Conservation (phyloP, 2,329 filamentous ascomycete species). For the Botrytis fabae region DNA sequence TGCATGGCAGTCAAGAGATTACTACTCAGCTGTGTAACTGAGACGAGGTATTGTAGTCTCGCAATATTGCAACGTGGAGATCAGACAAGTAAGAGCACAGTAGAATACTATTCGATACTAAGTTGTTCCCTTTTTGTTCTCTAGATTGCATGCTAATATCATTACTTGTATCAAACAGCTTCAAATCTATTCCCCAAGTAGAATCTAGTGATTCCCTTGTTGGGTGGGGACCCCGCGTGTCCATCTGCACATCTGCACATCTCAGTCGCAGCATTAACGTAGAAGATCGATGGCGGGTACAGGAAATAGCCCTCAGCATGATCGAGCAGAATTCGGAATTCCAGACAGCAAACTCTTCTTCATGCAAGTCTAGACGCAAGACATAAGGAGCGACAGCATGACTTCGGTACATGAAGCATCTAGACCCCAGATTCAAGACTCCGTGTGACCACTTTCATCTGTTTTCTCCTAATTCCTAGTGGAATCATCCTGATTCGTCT, state of each 20-base stretch:
- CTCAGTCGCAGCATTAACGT: neutral
- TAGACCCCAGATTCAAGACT: conserved; percentile 2
- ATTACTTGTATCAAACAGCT: neutral
- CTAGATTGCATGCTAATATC: neutral
- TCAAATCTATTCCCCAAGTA: neutral
- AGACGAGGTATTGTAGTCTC: neutral
- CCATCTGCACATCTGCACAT: neutral
- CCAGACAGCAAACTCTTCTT: neutral
- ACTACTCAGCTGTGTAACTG: neutral
- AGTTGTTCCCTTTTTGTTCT: neutral
- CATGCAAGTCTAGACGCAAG: neutral
- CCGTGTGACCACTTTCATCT: neutral
- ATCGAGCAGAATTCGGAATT: neutral
- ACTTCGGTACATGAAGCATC: neutral
- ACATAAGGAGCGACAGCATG: neutral
- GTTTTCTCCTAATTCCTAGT: neutral
- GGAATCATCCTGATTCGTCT: neutral
- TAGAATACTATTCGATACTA: neutral
- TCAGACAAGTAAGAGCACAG: neutral
- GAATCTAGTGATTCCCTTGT: neutral
- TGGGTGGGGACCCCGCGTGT: neutral
- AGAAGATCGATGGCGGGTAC: neutral
- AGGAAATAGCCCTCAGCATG: neutral
- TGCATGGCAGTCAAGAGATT: too few relatives aligned
- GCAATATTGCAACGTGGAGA: neutral